These are phyloP conservation scores for Harrya chromipes DNA, from an alignment of 768 basidiomycete species.

Conservation along the genomic window DNA sequence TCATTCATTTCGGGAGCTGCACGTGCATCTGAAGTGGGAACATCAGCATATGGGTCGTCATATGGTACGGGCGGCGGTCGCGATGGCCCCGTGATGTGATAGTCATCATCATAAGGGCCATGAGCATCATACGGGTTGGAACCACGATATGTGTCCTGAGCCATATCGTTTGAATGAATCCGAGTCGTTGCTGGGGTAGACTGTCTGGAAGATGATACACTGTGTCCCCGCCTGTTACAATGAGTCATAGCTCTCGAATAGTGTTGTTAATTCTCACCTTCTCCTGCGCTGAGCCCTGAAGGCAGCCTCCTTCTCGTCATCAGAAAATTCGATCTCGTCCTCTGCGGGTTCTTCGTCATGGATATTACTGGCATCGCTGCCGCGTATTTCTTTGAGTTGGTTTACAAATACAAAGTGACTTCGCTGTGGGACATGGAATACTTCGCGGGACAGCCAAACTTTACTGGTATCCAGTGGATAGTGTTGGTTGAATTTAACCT, in stretches of 20 bases:
- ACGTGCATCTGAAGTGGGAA: slow-evolving; percentile 29
- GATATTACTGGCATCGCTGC: slow-evolving; percentile 92
- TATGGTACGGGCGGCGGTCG: slow-evolving; percentile 71
- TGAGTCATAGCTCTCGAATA: not conserved
- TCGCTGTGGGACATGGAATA: slow-evolving; percentile 79
- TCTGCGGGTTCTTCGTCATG: slow-evolving; percentile 93
- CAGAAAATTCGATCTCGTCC: slow-evolving; percentile 90
- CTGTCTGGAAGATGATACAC: slow-evolving; percentile 52
- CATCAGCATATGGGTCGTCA: slow-evolving; percentile 73
- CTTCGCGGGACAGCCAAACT: slow-evolving; percentile 53
- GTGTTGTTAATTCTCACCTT: slow-evolving; percentile 42
- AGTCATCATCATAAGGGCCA: slow-evolving; percentile 68
- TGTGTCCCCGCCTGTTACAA: slow-evolving; percentile 47
- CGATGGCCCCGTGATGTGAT: slow-evolving; percentile 46
- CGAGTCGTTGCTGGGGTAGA: slow-evolving; percentile 53
- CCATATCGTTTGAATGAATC: slow-evolving; percentile 53
- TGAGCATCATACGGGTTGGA: slow-evolving; percentile 64
- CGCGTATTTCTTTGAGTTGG: slow-evolving; percentile 67
- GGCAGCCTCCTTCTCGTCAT: slow-evolving; percentile 87
- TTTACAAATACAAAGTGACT: slow-evolving; percentile 84
- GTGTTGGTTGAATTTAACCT: slow-evolving; percentile 71
- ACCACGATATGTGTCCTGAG: slow-evolving; percentile 42
- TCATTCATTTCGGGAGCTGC: not conserved
- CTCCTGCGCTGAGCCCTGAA: slow-evolving; percentile 59
- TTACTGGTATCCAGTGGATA: slow-evolving; percentile 60